Conservation (phyloP, 2,329 filamentous ascomycete genomes). For the Amesomyces nigricolor region DNA sequence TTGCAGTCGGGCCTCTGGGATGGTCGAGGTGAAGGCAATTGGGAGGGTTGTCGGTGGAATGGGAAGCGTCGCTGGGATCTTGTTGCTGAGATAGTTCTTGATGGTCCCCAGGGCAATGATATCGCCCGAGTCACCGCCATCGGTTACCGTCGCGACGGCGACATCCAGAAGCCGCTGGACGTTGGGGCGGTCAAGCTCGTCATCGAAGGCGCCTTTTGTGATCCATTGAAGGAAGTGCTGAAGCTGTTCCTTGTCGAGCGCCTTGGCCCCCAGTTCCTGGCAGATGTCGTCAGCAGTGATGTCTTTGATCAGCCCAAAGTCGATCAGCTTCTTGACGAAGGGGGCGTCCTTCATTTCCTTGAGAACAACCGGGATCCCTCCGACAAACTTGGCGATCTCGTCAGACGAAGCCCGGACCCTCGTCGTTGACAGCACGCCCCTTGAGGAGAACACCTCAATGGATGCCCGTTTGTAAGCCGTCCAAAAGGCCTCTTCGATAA, state of each 20-base stretch:
- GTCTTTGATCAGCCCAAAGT: constrained; percentile 80
- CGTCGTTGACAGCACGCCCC: constrained; percentile 78
- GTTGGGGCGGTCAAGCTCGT: constrained; percentile 64
- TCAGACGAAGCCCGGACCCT: constrained; percentile 71
- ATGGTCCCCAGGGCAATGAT: constrained; percentile 76
- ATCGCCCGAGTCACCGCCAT: constrained; percentile 54
- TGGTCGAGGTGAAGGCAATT: constrained; percentile 69
- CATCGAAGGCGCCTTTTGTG: constrained; percentile 62
- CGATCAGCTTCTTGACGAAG: constrained; percentile 74
- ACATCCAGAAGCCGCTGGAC: constrained; percentile 70
- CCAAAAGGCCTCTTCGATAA: constrained; percentile 95
- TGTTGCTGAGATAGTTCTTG: constrained; percentile 65
- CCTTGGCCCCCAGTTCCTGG: constrained; percentile 73
- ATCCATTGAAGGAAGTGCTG: constrained; percentile 81
- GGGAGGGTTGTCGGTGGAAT: constrained; percentile 78
- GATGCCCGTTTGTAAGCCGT: constrained; percentile 75
- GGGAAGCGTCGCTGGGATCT: constrained; percentile 75
- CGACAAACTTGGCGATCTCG: constrained; percentile 66
- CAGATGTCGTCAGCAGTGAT: constrained; percentile 85
- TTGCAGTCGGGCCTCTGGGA: constrained; percentile 63
- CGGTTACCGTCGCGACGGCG: constrained; percentile 65
- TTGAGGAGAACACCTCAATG: constrained; percentile 83
- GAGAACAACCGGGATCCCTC: constrained; percentile 81
- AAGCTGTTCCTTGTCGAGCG: constrained; percentile 72
- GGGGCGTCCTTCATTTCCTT: constrained; percentile 65